Evolutionary conservation across 257 asterid genomes (phyloP).

Genomic region (Prunella vulgaris): DNA sequence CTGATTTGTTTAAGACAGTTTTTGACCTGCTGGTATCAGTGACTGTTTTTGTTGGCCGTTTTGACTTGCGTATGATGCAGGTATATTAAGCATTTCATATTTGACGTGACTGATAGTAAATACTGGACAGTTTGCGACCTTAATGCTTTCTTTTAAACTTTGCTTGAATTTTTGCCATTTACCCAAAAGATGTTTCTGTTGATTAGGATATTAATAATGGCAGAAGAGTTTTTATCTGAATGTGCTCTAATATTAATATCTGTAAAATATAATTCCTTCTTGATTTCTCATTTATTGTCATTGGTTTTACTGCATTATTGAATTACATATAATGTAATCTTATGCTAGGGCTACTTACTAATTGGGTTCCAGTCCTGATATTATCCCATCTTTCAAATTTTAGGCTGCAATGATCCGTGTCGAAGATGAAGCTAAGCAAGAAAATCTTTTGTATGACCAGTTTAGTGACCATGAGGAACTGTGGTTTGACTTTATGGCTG

Average conservation of each 20-base stretch:
- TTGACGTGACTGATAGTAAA: neutral
- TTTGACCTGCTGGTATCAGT: slow-evolving; percentile 96
- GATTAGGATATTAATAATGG: slow-evolving; percentile 3
- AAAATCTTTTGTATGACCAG: slow-evolving; percentile 85
- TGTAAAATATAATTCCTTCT: neutral
- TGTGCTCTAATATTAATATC: neutral
- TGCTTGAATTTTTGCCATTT: neutral
- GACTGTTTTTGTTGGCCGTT: slow-evolving; percentile 98
- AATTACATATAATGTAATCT: neutral
- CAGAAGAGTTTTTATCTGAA: slow-evolving; percentile 1
- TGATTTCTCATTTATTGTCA: neutral
- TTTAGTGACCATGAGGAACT: slow-evolving; percentile 75
- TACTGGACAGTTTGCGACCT: neutral
- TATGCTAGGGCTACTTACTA: neutral
- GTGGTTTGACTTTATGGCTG: slow-evolving; percentile 99
- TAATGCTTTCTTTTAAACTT: neutral
- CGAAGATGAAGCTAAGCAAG: slow-evolving; percentile 76
- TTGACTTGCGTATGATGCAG: slow-evolving; percentile 99
- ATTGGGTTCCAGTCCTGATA: slow-evolving; percentile 6
- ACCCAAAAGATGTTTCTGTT: neutral
- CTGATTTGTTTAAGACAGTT: slow-evolving; percentile 95
- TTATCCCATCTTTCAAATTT: slow-evolving; percentile 11
- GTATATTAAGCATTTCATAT: slow-evolving; percentile 32
- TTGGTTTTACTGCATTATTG: neutral
- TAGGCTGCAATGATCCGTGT: slow-evolving; percentile 97